Evolutionary conservation across 1,284 basidiomycete species (phyloP), one percentile per base, ranked within the genome.

Genomic region (Coniophora puteana): DNA sequence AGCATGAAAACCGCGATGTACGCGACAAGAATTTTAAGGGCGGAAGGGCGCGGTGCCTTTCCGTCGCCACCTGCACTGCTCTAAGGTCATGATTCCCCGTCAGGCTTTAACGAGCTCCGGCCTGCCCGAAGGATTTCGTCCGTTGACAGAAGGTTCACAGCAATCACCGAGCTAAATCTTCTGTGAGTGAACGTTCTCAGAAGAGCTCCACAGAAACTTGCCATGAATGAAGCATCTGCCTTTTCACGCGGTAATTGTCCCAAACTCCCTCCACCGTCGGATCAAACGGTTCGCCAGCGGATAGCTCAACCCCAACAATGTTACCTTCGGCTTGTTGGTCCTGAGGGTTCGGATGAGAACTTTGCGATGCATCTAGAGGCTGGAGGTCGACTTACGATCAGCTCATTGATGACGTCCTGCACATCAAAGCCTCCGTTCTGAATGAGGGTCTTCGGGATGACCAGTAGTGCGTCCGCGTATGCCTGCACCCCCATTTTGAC

Each of bases 241-340:
- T 76, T 73, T 99, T 99, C 47, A 99, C 96, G 46, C 96, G 76
- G 65, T 97, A 99, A 68, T 99, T 99, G 66, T 99, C 96, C 94
- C 95, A 99, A 14, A 99, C 84, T 28, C 96, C 96, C 58, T 93
- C 87, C 4, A 91, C 84, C 12, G 91, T 88, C 5, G 96, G 95
- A 60, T 99, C 95, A 60, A 96, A 91, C 4, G 95, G 93, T 63
- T 98, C 93, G 44, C 96, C 96, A 22, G 92, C 90, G 60, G 92
- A 74, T 30, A 99, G 72, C 65, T 99, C 91, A 49, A 99, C 66
- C 20, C 96, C 96, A 47, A 96, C 93, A 28, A 80, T 69, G 50
- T 90, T 90, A 21, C 93, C 93, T 50, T 96, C 93, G 0, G 86
- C 83, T 56, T 91, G 84, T 61, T 98, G 94, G 50, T 98, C 95